phyloP scores from a whole-genome alignment of 2,329 filamentous ascomycete genomes.

The Paracoccidioides lutzii region DNA sequence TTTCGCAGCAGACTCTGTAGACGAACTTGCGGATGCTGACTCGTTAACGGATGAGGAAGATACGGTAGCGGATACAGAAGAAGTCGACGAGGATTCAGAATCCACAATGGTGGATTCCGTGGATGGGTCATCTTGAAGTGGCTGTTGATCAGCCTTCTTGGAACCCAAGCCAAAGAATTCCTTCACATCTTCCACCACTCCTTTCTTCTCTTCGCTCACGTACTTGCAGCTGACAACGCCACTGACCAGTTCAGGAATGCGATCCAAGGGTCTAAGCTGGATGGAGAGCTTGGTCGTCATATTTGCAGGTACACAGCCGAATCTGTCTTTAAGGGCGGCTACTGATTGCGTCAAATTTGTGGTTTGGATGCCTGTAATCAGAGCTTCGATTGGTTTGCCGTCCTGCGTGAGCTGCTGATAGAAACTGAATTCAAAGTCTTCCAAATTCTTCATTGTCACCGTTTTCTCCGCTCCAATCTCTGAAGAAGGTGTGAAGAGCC shows the following conservation, averaged over 20 bases:
- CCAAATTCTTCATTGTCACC: conserved; percentile 65
- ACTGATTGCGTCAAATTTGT: conserved; percentile 78
- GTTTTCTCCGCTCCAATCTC: conserved; percentile 69
- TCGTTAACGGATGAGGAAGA: conserved; percentile 30
- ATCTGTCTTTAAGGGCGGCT: conserved; percentile 62
- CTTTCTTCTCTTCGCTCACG: conserved; percentile 57
- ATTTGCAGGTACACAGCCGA: conserved; percentile 62
- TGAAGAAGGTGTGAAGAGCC: conserved; percentile 68
- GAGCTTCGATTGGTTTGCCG: conserved; percentile 39
- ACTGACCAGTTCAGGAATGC: conserved; percentile 64
- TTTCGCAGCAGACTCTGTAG: conserved; percentile 29
- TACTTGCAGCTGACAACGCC: conserved; percentile 77
- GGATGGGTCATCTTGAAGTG: conserved; percentile 46
- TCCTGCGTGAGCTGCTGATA: conserved; percentile 54
- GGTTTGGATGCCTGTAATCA: conserved; percentile 55
- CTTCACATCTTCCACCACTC: conserved; percentile 87
- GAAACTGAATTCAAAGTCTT: conserved; percentile 70
- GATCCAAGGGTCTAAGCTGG: conserved; percentile 57
- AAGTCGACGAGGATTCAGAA: conserved; percentile 33
- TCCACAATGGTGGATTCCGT: conserved; percentile 38
- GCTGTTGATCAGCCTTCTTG: conserved; percentile 70
- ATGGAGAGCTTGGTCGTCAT: conserved; percentile 70
- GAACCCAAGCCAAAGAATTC: conserved; percentile 90
- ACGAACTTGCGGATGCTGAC: conserved; percentile 38
- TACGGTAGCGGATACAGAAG: conserved; percentile 22